Base-by-base conservation (phyloP, 2,329 filamentous ascomycete genomes). In the Hirsutella rhossiliensis region DNA sequence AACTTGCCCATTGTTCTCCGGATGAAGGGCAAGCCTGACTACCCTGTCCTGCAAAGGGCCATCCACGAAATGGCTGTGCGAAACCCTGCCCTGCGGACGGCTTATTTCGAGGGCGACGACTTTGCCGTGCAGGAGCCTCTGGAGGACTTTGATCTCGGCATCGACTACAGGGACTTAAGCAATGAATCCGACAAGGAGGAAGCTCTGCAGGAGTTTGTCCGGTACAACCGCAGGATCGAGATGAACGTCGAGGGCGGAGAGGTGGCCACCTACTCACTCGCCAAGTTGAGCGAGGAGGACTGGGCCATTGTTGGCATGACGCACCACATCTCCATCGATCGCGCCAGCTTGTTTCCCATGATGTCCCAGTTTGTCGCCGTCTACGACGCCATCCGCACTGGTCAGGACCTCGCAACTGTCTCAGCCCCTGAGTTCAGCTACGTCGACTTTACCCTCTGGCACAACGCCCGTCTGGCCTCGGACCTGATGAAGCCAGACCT, bases 391-490 rank as follows among this genome's bases (percentile, higher is more conserved):
- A 40, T 52, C 15, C 37, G 45, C 5, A 31, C 44, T 4, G 46
- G 45, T n/a, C 51, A 47, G 41, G 51, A 54, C 19, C 47, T 53
- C 11, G 42, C 44, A 5, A 51, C 48, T 3, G 47, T 55, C 11
- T 49, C 53, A 11, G 42, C 46, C n/a, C 53, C 53, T 2, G 46
- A 49, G 29, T 50, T 55, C 36, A 47, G 46, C 40, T 55, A 55
- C 18, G 48, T 50, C 40, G 52, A 55, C 46, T 55, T 55, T 32
- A 54, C 50, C 11, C 47, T 53, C 8, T 55, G 53, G 53, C 53
- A 55, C 49, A 54, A 55, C 29, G 51, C 51, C 13, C 51, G 52
- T 34, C 48, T 54, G 8, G 47, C 47, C 3, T 53, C 53, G 2
- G 49, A 54, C 27, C 34, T 50, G 12, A 53, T 54, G 52, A 48